phyloP scores from a whole-genome alignment of 306 rosid genomes.

The Oxytropis ochrocephala region DNA sequence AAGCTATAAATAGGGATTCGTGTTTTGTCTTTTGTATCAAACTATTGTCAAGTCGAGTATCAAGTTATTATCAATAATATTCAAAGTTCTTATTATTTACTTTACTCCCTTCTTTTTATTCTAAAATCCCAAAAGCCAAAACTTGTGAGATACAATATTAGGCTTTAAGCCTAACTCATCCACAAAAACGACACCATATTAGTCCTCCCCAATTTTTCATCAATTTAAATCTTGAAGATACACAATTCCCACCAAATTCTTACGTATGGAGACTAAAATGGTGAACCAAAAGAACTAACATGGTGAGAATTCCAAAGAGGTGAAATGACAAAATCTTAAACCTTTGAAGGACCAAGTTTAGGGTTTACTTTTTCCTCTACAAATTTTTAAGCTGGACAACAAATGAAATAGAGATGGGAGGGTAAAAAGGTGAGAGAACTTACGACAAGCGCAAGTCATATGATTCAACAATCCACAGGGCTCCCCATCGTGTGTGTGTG shows the following conservation, averaged over 20 bases:
- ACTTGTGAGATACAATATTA: too few relatives aligned
- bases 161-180: too few relatives aligned
- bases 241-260: neutral
- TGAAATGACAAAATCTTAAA: neutral
- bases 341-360: neutral
- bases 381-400: neutral
- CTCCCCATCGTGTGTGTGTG: constrained; percentile 97
- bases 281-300: neutral
- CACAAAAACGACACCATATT: neutral
- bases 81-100: too few relatives aligned
- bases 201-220: neutral
- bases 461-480: constrained; percentile 98
- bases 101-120: too few relatives aligned
- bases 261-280: neutral
- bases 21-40: too few relatives aligned
- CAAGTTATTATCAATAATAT: too few relatives aligned
- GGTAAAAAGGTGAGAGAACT: constrained; percentile 31
- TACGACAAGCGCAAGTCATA: constrained; percentile 68
- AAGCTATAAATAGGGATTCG: neutral
- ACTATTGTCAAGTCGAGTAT: too few relatives aligned
- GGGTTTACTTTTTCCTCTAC: neutral
- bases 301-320: neutral
- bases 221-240: neutral
- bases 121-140: too few relatives aligned
- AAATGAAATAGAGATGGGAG: neutral